Base-by-base conservation (phyloP, 495 filamentous ascomycete species). In the Durotheca rogersii region DNA sequence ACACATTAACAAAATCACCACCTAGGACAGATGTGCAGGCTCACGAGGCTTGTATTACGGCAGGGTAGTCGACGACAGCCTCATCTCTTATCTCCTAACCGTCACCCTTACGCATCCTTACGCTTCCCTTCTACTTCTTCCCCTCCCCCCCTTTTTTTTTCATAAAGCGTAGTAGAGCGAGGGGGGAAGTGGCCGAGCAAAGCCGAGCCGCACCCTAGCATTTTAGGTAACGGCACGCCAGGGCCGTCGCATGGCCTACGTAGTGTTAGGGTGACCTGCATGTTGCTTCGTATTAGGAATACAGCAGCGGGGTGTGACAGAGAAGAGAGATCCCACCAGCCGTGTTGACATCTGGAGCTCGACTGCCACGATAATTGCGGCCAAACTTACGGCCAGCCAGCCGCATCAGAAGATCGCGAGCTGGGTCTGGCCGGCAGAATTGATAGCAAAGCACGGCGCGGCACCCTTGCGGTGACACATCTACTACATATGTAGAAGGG, bases 131-230 rank as follows among this genome's bases (percentile, higher is more conserved):
- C 29, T 58, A 14, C 17, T 29, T 9, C 20, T 42, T 33, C 34
- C 33, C 54, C 43, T 58, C 49, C 33, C 19, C 21, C n/a, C n/a
- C n/a, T n/a, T n/a, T n/a, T n/a, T 19, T 25, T 53, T 53, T 53
- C 43, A 48, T 58, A n/a, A n/a, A n/a, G 55, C 55, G 48, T 40
- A 49, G 53, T 49, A 43, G 35, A 19, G 40, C 17, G 21, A 41
- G 18, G 37, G 18, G 42, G 33, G n/a, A n/a, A 34, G 44, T 27
- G 4, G 27, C 18, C 35, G 9, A 20, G 31, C 25, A 37, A 58
- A 36, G 48, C 52, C 44, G 43, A 43, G 32, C 20, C 39, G 35
- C 7, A 25, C 38, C 45, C 34, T 12, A 44, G 34, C 37, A 38
- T 29, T 27, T 17, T 29, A 38, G 45, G 17, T n/a, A n/a, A n/a